Conservation (phyloP, 768 basidiomycete species). For the Agrocybe chaxingu region DNA sequence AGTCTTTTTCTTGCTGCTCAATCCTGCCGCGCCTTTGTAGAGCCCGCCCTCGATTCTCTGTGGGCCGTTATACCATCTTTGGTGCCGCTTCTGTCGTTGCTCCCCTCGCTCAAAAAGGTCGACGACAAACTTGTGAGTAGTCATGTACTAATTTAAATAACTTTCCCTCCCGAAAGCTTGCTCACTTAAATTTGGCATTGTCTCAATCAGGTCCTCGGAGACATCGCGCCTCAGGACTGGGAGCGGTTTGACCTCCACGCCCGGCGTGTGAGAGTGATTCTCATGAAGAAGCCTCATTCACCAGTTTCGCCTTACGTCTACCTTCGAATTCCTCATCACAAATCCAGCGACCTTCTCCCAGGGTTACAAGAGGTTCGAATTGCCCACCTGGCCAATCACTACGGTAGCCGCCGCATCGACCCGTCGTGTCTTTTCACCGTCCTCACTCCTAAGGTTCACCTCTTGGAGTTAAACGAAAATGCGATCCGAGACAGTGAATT, state of each 20-base stretch:
- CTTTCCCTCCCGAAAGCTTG: neutral
- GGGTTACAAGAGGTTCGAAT: neutral
- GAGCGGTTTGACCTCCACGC: constrained; percentile 1
- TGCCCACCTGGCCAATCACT: neutral
- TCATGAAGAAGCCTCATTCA: neutral
- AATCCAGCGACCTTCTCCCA: neutral
- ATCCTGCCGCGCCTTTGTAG: constrained; percentile 6
- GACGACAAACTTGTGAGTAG: neutral
- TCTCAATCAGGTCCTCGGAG: neutral
- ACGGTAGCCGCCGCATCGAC: neutral
- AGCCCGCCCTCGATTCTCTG: constrained; percentile 9
- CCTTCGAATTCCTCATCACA: neutral
- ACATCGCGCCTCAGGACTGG: neutral
- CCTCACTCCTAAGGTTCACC: neutral
- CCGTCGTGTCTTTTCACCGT: neutral
- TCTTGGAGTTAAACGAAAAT: neutral
- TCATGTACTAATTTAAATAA: neutral
- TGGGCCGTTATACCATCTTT: constrained; percentile 9
- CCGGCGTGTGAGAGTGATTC: neutral
- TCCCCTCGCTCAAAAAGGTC: constrained; percentile 6
- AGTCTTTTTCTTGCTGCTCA: neutral
- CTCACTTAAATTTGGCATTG: neutral
- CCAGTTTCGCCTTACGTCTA: neutral
- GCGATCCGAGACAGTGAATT: neutral
- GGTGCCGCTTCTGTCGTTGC: constrained; percentile 10